phyloP scores from a whole-genome alignment of 345 rosid species.

The Melaleuca alternifolia region DNA sequence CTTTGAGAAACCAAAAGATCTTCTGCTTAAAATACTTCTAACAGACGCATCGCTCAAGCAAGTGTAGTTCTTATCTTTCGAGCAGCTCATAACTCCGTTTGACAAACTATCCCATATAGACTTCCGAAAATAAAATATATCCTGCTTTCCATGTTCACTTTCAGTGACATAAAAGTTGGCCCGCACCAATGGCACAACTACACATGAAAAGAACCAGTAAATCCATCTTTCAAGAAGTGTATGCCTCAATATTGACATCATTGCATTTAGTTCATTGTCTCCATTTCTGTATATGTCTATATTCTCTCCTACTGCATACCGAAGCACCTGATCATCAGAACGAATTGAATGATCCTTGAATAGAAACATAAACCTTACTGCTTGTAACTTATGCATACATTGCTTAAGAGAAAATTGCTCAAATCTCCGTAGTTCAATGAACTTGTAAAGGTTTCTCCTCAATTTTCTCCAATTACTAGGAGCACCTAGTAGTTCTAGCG shows the following conservation, averaged over 20 bases:
- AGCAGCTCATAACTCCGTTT: slow-evolving; percentile 14
- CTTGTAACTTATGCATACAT: slow-evolving; percentile 50
- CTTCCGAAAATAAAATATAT: slow-evolving; percentile 52
- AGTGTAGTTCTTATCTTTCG: slow-evolving; percentile 30
- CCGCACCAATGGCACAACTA: slow-evolving; percentile 59
- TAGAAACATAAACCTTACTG: slow-evolving; percentile 37
- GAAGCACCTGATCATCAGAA: slow-evolving; percentile 10
- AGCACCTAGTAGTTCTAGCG: slow-evolving; percentile 61
- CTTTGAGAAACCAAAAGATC: slow-evolving; percentile 52
- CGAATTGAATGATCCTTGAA: slow-evolving; percentile 19
- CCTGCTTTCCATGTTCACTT: slow-evolving; percentile 58
- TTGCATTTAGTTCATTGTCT: slow-evolving; percentile 8
- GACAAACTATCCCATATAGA: slow-evolving; percentile 52
- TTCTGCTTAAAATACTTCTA: slow-evolving; percentile 18
- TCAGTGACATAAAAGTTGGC: slow-evolving; percentile 78
- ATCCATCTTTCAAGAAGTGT: slow-evolving; percentile 55
- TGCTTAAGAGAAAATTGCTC: slow-evolving; percentile 59
- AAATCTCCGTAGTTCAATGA: slow-evolving; percentile 50
- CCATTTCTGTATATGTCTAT: slow-evolving; percentile 3
- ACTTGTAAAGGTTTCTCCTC: slow-evolving; percentile 54
- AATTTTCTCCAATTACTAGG: slow-evolving; percentile 54
- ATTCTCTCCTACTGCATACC: slow-evolving; percentile 4
- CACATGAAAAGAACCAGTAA: slow-evolving; percentile 58
- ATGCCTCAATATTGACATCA: slow-evolving; percentile 25
- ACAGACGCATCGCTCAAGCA: slow-evolving; percentile 31